Conservation (phyloP, 495 filamentous ascomycete genomes). For the Penicillium turbatum region DNA sequence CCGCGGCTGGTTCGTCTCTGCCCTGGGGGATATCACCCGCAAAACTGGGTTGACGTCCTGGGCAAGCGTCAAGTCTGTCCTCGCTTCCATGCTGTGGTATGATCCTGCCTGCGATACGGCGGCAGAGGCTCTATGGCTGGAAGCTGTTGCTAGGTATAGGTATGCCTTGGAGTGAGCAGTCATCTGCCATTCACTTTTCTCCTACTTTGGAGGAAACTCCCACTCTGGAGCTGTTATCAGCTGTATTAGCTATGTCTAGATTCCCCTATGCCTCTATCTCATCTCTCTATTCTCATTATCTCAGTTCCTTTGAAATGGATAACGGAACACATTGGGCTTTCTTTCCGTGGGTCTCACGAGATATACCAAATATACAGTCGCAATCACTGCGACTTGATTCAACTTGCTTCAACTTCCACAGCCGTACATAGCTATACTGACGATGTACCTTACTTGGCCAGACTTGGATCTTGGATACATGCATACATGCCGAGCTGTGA, state of each 20-base stretch:
- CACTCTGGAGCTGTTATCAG: no score
- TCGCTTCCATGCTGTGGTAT: slow-evolving; percentile 35
- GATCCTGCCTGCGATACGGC: slow-evolving; percentile 33
- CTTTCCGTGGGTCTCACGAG: no score
- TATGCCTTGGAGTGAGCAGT: no score
- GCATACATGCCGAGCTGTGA: not conserved
- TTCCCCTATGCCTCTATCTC: not conserved
- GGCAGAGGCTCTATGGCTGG: slow-evolving; percentile 27
- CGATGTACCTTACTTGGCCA: no score
- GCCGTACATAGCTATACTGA: not conserved
- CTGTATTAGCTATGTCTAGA: no score
- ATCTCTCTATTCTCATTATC: not conserved
- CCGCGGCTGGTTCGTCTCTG: slow-evolving; percentile 32
- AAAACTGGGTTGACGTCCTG: slow-evolving; percentile 23
- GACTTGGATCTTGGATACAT: no score
- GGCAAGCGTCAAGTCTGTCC: slow-evolving; percentile 18
- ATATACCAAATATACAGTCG: no score
- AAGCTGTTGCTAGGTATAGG: slow-evolving; percentile 4
- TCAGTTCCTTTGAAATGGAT: not conserved
- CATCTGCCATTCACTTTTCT: no score
- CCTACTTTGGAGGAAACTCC: no score
- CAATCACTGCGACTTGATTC: no score
- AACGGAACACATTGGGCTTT: not conserved
- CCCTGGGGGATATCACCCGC: slow-evolving; percentile 16
- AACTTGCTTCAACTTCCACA: no score